Evolutionary conservation across 1,284 basidiomycete genomes (phyloP).

Genomic region (Xerocomus nothofagi): DNA sequence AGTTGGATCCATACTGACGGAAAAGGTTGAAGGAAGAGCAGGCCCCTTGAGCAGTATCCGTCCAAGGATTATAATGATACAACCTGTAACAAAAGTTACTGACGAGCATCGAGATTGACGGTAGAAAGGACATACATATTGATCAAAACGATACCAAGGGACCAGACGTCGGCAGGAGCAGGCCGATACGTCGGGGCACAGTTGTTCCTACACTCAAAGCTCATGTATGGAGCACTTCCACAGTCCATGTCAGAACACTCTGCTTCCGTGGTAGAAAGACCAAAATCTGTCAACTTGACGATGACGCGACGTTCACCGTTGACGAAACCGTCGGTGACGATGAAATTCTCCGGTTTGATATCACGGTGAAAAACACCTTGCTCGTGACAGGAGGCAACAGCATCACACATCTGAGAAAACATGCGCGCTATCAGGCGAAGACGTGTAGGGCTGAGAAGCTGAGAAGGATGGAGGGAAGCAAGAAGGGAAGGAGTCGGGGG

Average conservation of each 20-base stretch:
- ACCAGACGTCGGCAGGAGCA: slow-evolving; percentile 97
- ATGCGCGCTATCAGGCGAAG: slow-evolving; percentile 92
- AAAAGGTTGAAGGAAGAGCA: slow-evolving; percentile 86
- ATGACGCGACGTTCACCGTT: slow-evolving; percentile 69
- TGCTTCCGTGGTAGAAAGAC: slow-evolving; percentile 86
- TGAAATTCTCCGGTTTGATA: slow-evolving; percentile 98
- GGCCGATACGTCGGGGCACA: slow-evolving; percentile 91
- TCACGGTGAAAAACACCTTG: slow-evolving; percentile 93
- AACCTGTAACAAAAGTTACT: slow-evolving; percentile 53
- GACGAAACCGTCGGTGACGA: slow-evolving; percentile 80
- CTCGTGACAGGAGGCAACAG: slow-evolving; percentile 94
- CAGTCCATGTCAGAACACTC: slow-evolving; percentile 97
- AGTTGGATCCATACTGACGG: slow-evolving; percentile 76
- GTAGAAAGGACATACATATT: slow-evolving; percentile 70
- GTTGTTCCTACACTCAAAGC: slow-evolving; percentile 98
- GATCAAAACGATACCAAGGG: slow-evolving; percentile 96
- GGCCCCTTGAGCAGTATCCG: slow-evolving; percentile 79
- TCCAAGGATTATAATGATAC: slow-evolving; percentile 98
- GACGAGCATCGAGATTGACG: neutral
- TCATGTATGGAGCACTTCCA: slow-evolving; percentile 99
- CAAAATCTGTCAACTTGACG: slow-evolving; percentile 97
- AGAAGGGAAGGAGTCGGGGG: slow-evolving; percentile 94
- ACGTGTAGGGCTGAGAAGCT: slow-evolving; percentile 83
- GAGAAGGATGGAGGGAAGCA: slow-evolving; percentile 80
- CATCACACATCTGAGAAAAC: slow-evolving; percentile 98